Conservation (phyloP, 495 filamentous ascomycete genomes). For the Podospora tetraspora region DNA sequence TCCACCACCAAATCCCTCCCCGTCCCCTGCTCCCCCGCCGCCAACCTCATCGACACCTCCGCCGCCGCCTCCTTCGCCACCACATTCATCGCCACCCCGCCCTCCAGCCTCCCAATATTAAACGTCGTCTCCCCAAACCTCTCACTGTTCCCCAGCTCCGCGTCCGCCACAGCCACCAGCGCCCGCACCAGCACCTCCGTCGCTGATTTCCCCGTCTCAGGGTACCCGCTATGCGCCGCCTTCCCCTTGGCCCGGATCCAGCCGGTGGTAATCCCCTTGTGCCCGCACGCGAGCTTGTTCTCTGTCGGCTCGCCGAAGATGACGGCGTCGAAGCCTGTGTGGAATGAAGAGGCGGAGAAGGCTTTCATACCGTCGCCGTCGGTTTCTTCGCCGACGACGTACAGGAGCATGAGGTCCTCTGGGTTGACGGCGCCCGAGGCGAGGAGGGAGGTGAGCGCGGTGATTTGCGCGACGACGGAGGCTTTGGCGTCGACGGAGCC, state of each 20-base stretch:
- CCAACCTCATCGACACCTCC: conserved; percentile 64
- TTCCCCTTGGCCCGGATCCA: conserved; percentile 62
- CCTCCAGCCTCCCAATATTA: conserved; percentile 73
- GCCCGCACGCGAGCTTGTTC: conserved; percentile 75
- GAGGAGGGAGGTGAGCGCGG: conserved; percentile 60
- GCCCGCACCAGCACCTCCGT: conserved; percentile 68
- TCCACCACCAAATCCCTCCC: conserved; percentile 47
- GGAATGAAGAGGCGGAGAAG: conserved; percentile 49
- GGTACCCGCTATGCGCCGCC: conserved; percentile 86
- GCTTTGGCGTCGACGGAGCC: conserved; percentile 89
- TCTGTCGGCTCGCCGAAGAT: conserved; percentile 95
- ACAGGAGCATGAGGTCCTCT: conserved; percentile 65
- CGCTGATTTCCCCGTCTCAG: conserved; percentile 74
- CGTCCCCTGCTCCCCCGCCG: conserved; percentile 58
- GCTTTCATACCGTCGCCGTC: conserved; percentile 78
- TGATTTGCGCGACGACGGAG: conserved; percentile 74
- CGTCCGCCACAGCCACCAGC: conserved; percentile 54
- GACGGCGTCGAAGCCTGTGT: conserved; percentile 52
- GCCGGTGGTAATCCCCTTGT: conserved; percentile 75
- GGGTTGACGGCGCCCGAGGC: conserved; percentile 19
- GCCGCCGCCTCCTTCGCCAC: conserved; percentile 70
- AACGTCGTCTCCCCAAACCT: conserved; percentile 82
- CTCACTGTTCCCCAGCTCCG: conserved; percentile 65
- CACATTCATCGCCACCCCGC: conserved; percentile 85
- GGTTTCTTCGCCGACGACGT: conserved; percentile 84